Evolutionary conservation across 83 land plant species (phyloP).

Genomic region (Isoetes engelmannii): DNA sequence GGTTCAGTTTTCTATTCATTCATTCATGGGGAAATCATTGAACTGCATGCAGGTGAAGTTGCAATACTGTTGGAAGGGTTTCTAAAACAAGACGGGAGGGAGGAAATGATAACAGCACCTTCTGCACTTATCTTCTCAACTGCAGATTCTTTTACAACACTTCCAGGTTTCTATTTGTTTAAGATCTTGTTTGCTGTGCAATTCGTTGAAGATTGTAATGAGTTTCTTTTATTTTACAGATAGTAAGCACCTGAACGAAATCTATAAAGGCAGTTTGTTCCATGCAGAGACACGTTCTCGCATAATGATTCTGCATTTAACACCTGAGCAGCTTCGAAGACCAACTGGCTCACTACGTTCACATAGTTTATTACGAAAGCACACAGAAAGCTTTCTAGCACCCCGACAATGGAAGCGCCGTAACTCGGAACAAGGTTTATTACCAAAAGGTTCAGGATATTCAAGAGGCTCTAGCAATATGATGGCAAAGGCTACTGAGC

Average conservation of each 20-base stretch:
- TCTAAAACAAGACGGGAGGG: constrained; percentile 44
- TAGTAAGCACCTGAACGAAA: constrained; percentile 25
- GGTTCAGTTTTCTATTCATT: constrained; percentile 52
- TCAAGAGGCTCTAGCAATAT: not conserved
- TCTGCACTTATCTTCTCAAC: constrained; percentile 35
- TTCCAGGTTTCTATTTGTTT: constrained; percentile 3
- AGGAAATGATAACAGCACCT: constrained; percentile 54
- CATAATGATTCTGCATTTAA: constrained; percentile 51
- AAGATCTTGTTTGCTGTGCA: not conserved
- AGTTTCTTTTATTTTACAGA: constrained; percentile 23
- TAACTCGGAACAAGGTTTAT: constrained; percentile 19
- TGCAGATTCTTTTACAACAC: constrained; percentile 4
- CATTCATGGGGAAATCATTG: constrained; percentile 61
- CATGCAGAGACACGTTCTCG: constrained; percentile 62
- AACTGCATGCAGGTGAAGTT: constrained; percentile 44
- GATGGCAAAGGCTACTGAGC: constrained; percentile 20
- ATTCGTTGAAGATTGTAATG: not conserved
- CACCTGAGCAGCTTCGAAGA: constrained; percentile 12
- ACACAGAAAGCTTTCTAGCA: constrained; percentile 20
- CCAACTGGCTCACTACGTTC: constrained; percentile 4
- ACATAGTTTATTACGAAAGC: not conserved
- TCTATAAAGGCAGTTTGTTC: constrained; percentile 34
- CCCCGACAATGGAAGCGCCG: not conserved
- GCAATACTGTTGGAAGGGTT: constrained; percentile 83
- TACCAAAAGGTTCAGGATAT: constrained; percentile 18